Conservation (phyloP, 805 yeast species). For the Saccharomyces paradoxus region DNA sequence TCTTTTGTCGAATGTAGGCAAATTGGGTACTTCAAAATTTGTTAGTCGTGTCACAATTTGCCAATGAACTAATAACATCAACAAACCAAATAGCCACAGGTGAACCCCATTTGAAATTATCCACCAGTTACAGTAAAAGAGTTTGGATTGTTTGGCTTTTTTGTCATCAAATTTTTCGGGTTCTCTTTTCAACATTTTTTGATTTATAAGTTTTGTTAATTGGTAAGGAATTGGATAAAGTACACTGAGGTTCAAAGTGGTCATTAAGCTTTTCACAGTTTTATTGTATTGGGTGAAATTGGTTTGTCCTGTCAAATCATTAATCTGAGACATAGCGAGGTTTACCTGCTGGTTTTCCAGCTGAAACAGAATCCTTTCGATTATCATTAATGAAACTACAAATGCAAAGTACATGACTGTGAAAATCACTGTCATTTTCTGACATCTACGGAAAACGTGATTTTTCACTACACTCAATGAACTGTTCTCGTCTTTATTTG, state of each 20-base stretch:
- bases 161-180: not conserved
- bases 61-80: conserved; percentile 7
- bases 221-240: conserved; percentile 2
- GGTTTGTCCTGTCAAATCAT: not conserved
- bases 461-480: not conserved
- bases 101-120: conserved; percentile 9
- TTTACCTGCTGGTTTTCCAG: not conserved
- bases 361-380: not conserved
- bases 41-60: conserved; percentile 4
- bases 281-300: not conserved
- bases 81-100: conserved; percentile 7
- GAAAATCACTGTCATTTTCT: not conserved
- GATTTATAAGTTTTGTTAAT: conserved; percentile 2
- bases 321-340: not conserved
- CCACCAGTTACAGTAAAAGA: conserved; percentile 9
- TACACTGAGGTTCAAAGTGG: conserved; percentile 2
- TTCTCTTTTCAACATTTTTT: not conserved
- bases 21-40: not conserved
- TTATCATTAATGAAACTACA: not conserved
- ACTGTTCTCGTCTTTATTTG: not conserved
- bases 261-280: not conserved
- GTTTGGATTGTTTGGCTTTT: conserved; percentile 1
- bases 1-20: not conserved
- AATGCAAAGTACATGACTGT: not conserved
- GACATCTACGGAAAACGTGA: not conserved